Conservation (phyloP, 75 land plant genomes). For the Gnetum montanum region DNA sequence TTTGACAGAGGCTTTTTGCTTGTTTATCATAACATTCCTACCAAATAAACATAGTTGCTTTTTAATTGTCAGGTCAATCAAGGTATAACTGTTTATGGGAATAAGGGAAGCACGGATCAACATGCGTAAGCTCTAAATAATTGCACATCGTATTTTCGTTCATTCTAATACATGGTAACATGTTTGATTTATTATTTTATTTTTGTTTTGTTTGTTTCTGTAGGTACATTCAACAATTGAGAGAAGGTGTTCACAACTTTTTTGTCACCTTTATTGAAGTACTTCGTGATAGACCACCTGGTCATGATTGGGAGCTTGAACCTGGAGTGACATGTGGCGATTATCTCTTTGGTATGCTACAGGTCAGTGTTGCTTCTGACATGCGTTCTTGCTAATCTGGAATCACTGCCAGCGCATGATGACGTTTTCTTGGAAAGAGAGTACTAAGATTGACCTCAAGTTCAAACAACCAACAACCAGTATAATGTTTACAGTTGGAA, state of each 20-base stretch:
- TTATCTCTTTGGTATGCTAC: constrained; percentile 93
- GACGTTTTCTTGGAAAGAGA: too few relatives aligned
- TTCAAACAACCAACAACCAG: too few relatives aligned
- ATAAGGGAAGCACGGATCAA: constrained; percentile 98
- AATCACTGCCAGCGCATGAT: too few relatives aligned
- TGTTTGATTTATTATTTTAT: constrained; percentile 1
- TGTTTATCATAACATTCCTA: too few relatives aligned
- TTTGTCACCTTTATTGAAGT: constrained; percentile 96
- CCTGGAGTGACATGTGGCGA: constrained; percentile 98
- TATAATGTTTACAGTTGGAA: too few relatives aligned
- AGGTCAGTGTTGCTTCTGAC: constrained; percentile 28
- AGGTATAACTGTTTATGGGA: constrained; percentile 88
- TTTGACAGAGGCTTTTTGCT: too few relatives aligned
- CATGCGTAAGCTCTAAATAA: constrained; percentile 60
- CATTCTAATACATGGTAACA: not conserved
- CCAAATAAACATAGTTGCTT: too few relatives aligned
- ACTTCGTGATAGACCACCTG: constrained; percentile 92
- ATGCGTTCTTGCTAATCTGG: not conserved
- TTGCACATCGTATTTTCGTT: not conserved
- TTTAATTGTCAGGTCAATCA: constrained; percentile 71
- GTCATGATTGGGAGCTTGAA: constrained; percentile 99
- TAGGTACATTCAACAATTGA: constrained; percentile 92
- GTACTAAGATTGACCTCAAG: too few relatives aligned
- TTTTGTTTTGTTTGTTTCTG: constrained; percentile 1
- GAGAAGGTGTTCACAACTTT: constrained; percentile 93